These are phyloP conservation scores for Globisporangium viniferum DNA, from an alignment of 352 stramenopile genomes.

Conservation along the genomic window DNA sequence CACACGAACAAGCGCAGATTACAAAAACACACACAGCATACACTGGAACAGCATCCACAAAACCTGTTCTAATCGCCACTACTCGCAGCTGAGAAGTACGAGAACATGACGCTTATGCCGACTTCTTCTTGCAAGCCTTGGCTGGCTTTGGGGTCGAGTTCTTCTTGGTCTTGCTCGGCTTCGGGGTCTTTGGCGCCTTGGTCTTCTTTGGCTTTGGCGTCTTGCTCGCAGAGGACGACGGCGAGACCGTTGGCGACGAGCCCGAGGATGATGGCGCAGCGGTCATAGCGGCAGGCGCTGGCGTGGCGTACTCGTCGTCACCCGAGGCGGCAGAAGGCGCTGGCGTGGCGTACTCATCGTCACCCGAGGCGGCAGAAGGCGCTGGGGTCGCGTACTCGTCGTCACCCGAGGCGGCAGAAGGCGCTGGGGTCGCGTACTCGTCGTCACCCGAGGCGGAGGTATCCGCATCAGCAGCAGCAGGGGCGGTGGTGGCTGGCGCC, in stretches of 20 bases:
- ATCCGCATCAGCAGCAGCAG: slow-evolving; percentile 4
- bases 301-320: not conserved
- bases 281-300: slow-evolving; percentile 2
- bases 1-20: not conserved
- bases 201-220: slow-evolving; percentile 14
- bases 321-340: slow-evolving; percentile 6
- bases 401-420: not conserved
- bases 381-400: slow-evolving; percentile 12
- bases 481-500: not conserved
- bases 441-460: not conserved
- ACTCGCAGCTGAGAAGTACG: not conserved
- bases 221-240: slow-evolving; percentile 2
- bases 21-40: not conserved
- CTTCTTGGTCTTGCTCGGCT: slow-evolving; percentile 16
- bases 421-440: slow-evolving; percentile 9
- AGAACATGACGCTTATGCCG: not conserved
- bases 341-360: not conserved
- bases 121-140: slow-evolving; percentile 6
- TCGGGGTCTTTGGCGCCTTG: slow-evolving; percentile 9
- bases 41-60: not conserved
- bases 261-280: not conserved
- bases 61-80: not conserved
- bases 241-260: slow-evolving; percentile 8
- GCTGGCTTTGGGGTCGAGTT: slow-evolving; percentile 9
- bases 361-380: not conserved